phyloP scores from a whole-genome alignment of 805 yeast genomes.

The Debaryomyces hansenii region DNA sequence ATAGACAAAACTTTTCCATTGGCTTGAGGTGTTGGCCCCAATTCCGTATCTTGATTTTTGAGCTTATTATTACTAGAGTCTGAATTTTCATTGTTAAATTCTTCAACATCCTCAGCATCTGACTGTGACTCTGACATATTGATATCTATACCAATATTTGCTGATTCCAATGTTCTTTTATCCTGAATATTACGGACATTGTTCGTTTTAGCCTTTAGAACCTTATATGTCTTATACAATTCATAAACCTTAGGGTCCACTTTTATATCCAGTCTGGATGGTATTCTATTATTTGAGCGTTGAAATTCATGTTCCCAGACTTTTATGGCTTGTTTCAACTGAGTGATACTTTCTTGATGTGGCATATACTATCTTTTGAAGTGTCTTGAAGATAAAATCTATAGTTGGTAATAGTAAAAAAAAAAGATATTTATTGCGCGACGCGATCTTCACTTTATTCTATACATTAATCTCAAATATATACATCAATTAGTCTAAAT shows the following conservation, averaged over 20 bases:
- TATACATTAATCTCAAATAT: neutral
- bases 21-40: constrained; percentile 89
- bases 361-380: constrained; percentile 4
- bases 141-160: constrained; percentile 2
- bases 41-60: constrained; percentile 27
- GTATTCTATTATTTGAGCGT: constrained; percentile 25
- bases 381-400: neutral
- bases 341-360: constrained; percentile 7
- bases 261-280: constrained; percentile 36
- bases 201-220: constrained; percentile 9
- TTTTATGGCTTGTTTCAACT: constrained; percentile 32
- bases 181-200: neutral
- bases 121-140: neutral
- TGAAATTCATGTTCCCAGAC: constrained; percentile 40
- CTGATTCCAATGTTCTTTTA: neutral
- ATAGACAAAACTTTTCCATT: constrained; percentile 74
- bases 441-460: neutral
- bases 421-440: neutral
- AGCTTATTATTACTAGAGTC: neutral
- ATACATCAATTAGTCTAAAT: constrained; percentile 1
- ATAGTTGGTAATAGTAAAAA: neutral
- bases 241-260: constrained; percentile 24
- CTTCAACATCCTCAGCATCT: constrained; percentile 1
- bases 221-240: constrained; percentile 33
- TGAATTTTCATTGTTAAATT: neutral